Conservation (phyloP, 2,329 filamentous ascomycete species). For the Epichloe coenophiala region DNA sequence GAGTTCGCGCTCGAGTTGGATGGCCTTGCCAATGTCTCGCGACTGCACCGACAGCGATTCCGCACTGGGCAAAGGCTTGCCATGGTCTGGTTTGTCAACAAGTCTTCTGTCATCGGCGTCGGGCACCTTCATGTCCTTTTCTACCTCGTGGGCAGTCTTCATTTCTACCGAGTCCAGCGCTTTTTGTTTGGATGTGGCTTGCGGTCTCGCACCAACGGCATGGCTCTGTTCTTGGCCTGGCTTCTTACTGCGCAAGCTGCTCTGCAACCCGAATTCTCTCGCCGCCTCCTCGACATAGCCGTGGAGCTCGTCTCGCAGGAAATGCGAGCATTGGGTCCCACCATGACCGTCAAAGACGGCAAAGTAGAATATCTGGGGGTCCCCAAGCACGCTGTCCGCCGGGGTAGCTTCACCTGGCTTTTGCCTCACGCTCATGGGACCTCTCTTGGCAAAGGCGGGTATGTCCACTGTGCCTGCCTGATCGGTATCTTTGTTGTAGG, state of each 20-base stretch:
- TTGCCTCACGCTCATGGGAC: constrained; percentile 49
- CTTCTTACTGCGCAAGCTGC: constrained; percentile 47
- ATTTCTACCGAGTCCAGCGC: constrained; percentile 28
- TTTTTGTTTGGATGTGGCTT: constrained; percentile 12
- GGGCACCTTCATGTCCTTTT: constrained; percentile 23
- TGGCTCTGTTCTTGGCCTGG: constrained; percentile 10
- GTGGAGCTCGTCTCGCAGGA: constrained; percentile 72
- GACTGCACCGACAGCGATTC: constrained; percentile 34
- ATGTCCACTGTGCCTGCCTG: constrained; percentile 90
- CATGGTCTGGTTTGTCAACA: constrained; percentile 22
- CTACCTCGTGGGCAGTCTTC: constrained; percentile 34
- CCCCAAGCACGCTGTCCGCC: constrained; percentile 67
- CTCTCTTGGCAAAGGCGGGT: constrained; percentile 78
- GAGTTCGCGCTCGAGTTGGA: constrained; percentile 56
- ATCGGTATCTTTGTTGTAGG: constrained; percentile 86
- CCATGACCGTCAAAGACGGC: constrained; percentile 94
- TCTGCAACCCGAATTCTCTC: constrained; percentile 60
- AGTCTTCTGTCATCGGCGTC: constrained; percentile 17
- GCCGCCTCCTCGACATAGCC: constrained; percentile 78
- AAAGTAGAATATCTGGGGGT: constrained; percentile 94
- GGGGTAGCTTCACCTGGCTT: constrained; percentile 47
- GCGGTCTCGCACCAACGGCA: constrained; percentile 6
- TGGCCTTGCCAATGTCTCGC: constrained; percentile 45
- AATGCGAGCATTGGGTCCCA: constrained; percentile 75
- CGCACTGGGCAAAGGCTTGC: constrained; percentile 23